Percentiles rank a stretch among this genome's conserved stretches.
phyloP scores from a whole-genome alignment of 257 asterid species.

The Prunella vulgaris region DNA sequence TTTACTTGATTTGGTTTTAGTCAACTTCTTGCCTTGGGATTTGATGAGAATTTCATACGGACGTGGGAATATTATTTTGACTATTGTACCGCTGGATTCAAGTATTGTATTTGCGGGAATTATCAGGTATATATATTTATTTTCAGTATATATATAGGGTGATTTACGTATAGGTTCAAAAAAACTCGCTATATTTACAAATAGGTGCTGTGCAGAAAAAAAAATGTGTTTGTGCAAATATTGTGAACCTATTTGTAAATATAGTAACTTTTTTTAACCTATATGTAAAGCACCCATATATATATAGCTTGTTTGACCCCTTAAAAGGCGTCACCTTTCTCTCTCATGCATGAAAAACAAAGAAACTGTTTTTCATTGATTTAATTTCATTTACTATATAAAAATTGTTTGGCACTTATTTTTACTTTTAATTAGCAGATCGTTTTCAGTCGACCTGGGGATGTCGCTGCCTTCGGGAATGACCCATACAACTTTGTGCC shows the following conservation, averaged over 20 bases:
- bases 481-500: slow-evolving; percentile 33
- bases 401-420: not conserved
- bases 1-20: too few species aligned
- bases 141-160: too few species aligned
- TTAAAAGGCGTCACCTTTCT: not conserved
- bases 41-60: slow-evolving; percentile 58
- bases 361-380: too few species aligned
- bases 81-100: slow-evolving; percentile 56
- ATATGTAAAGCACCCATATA: too few species aligned
- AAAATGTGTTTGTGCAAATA: too few species aligned
- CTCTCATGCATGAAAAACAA: not conserved
- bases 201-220: too few species aligned
- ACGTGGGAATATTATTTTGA: slow-evolving; percentile 71
- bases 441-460: slow-evolving; percentile 53
- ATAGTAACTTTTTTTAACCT: too few species aligned
- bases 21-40: slow-evolving; percentile 44
- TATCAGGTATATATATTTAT: slow-evolving; percentile 53
- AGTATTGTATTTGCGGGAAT: slow-evolving; percentile 38
- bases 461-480: slow-evolving; percentile 41
- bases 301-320: not conserved
- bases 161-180: too few species aligned
- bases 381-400: too few species aligned
- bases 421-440: slow-evolving; percentile 25
- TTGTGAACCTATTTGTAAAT: too few species aligned
- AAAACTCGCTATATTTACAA: too few species aligned